A percentile compares a stretch with the other conserved stretches of the same genome.
Conservation (phyloP, 805 yeast genomes). For the Lipomyces mesembrius region DNA sequence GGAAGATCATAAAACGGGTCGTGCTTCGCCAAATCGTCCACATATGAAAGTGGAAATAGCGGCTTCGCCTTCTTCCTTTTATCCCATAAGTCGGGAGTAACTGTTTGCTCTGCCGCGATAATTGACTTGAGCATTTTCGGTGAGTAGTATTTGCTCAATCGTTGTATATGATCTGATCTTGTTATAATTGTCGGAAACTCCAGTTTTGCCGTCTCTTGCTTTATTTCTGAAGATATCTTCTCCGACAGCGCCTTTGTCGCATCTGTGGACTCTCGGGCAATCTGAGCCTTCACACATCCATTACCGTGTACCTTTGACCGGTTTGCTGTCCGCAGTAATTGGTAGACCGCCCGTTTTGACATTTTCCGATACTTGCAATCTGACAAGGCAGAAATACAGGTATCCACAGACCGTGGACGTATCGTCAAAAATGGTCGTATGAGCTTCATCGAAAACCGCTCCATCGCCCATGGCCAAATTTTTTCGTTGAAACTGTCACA, state of each 20-base stretch:
- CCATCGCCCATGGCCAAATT: not conserved
- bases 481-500: not conserved
- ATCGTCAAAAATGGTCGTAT: not conserved
- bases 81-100: constrained; percentile 66
- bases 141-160: constrained; percentile 68
- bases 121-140: constrained; percentile 82
- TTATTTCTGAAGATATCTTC: constrained; percentile 1
- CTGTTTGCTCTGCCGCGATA: constrained; percentile 74
- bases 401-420: not conserved
- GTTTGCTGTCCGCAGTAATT: not conserved
- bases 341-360: not conserved
- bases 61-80: constrained; percentile 51
- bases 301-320: not conserved
- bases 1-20: constrained; percentile 79
- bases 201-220: not conserved
- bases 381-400: not conserved
- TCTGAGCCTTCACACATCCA: not conserved
- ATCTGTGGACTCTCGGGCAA: not conserved
- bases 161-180: constrained; percentile 18
- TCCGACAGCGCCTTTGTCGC: not conserved
- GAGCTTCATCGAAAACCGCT: not conserved
- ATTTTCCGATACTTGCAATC: not conserved
- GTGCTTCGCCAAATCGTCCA: constrained; percentile 69
- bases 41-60: constrained; percentile 70
- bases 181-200: constrained; percentile 4